Evolutionary conservation across 73 alveolate genomes (phyloP).

Genomic region (Blepharisma stoltei): DNA sequence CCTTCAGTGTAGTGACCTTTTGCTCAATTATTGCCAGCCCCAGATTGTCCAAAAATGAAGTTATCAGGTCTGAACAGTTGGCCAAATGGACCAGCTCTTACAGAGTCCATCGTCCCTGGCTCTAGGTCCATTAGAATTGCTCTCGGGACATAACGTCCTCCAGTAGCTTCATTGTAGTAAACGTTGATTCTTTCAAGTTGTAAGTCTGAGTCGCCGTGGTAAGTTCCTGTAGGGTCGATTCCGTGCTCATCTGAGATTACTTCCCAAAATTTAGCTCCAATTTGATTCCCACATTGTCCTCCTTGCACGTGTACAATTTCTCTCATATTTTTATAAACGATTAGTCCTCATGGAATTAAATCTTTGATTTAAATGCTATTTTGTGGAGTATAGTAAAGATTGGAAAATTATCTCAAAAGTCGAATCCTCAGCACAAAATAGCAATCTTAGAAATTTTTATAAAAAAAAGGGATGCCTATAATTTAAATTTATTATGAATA

Average conservation of each 20-base stretch:
- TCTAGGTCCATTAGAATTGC: constrained; percentile 97
- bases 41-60: constrained; percentile 96
- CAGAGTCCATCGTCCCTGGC: constrained; percentile 99
- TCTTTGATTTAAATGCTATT: no score
- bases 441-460: no score
- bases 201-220: constrained; percentile 97
- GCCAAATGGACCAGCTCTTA: constrained; percentile 97
- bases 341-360: no score
- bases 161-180: constrained; percentile 96
- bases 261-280: constrained; percentile 99
- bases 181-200: constrained; percentile 92
- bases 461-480: no score
- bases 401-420: no score
- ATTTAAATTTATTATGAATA: no score
- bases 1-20: constrained; percentile 98
- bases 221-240: constrained; percentile 97
- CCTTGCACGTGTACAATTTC: constrained; percentile 78
- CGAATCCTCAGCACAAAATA: no score
- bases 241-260: constrained; percentile 99
- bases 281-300: constrained; percentile 99
- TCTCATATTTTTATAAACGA: constrained; percentile 31
- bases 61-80: constrained; percentile 99
- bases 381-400: no score
- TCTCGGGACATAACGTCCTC: constrained; percentile 96
- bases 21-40: constrained; percentile 99